Evolutionary conservation across 2,329 filamentous ascomycete genomes (phyloP).

Genomic region (Ceratocystis diversiconidia): DNA sequence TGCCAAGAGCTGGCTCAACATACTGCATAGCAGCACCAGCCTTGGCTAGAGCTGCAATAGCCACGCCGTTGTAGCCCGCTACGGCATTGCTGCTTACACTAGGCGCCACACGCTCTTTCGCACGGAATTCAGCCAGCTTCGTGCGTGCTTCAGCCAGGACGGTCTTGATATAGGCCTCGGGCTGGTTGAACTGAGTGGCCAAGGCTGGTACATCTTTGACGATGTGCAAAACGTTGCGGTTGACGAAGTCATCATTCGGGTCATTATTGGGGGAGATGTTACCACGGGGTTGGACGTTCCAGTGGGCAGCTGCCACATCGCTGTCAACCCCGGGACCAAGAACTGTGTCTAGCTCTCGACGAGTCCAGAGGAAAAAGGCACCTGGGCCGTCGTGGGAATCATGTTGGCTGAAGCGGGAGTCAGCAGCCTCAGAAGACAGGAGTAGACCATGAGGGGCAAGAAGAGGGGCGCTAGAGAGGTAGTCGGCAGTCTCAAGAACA

Average conservation of each 20-base stretch:
- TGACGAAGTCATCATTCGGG: slow-evolving; percentile 84
- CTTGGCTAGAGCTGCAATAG: slow-evolving; percentile 67
- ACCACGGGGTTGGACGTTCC: slow-evolving; percentile 68
- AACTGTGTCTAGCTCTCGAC: slow-evolving; percentile 68
- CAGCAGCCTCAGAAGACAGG: slow-evolving; percentile 78
- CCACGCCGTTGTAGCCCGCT: slow-evolving; percentile 75
- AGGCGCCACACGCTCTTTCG: slow-evolving; percentile 61
- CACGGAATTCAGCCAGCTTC: slow-evolving; percentile 57
- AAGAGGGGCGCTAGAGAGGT: slow-evolving; percentile 61
- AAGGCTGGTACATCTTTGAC: slow-evolving; percentile 53
- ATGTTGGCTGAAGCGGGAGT: slow-evolving; percentile 59
- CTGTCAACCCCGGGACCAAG: slow-evolving; percentile 42
- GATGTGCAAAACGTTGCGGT: slow-evolving; percentile 76
- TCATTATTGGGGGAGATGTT: slow-evolving; percentile 76
- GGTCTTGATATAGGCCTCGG: slow-evolving; percentile 51
- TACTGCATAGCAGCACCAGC: slow-evolving; percentile 53
- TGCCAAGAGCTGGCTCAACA: slow-evolving; percentile 42
- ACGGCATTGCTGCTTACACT: slow-evolving; percentile 79
- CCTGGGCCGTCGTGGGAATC: slow-evolving; percentile 67
- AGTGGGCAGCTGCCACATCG: slow-evolving; percentile 66
- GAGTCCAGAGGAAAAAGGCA: slow-evolving; percentile 88
- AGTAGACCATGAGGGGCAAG: slow-evolving; percentile 58
- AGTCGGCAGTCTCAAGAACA: slow-evolving; percentile 72
- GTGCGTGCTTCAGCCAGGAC: slow-evolving; percentile 52
- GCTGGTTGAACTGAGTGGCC: slow-evolving; percentile 58